Percentiles rank a stretch among this genome's conserved stretches.
Evolutionary conservation across 306 rosid genomes (phyloP).

Genomic region (Delonix regia): DNA sequence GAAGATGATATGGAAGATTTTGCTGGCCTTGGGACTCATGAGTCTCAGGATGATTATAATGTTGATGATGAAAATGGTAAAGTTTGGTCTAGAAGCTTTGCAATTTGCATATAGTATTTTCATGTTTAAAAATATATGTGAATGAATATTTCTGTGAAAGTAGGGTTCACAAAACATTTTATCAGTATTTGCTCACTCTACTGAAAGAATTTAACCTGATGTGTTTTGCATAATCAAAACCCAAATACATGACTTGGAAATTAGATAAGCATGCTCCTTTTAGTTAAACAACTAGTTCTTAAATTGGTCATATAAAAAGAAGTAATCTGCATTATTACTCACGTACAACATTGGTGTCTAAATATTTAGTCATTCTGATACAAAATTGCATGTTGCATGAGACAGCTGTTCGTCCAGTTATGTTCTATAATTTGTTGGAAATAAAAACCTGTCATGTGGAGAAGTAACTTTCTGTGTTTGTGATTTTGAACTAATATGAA

Average conservation of each 20-base stretch:
- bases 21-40: slow-evolving; percentile 44
- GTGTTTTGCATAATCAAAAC: background rate
- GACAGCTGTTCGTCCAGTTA: background rate
- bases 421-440: slow-evolving; percentile 16
- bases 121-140: slow-evolving; percentile 20
- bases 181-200: slow-evolving; percentile 16
- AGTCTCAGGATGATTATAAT: slow-evolving; percentile 37
- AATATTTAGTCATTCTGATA: background rate
- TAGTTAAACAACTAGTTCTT: slow-evolving; percentile 28
- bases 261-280: background rate
- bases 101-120: background rate
- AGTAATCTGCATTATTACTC: background rate
- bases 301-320: background rate
- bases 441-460: slow-evolving; percentile 3
- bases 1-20: slow-evolving; percentile 92
- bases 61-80: slow-evolving; percentile 58
- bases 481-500: background rate
- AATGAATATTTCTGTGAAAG: background rate
- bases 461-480: background rate
- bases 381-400: background rate
- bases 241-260: background rate
- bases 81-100: slow-evolving; percentile 25
- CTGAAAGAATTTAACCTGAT: background rate
- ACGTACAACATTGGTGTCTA: background rate
- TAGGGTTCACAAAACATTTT: background rate